Base-by-base conservation (phyloP, 108 stramenopile species). In the Phaeodactylum tricornutum region DNA sequence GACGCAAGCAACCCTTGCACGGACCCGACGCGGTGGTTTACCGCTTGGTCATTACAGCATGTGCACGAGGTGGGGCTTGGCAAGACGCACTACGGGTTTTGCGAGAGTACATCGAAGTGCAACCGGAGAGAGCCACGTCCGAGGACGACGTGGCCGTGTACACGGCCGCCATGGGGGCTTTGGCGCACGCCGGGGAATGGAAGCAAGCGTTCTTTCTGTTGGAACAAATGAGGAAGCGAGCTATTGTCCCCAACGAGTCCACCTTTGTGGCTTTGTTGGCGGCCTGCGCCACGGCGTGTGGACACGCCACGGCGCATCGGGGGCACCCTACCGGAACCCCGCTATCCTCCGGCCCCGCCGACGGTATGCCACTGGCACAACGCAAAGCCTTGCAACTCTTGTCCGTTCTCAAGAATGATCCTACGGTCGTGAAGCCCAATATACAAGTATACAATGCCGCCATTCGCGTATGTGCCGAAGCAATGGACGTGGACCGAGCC, bases 391-490 rank as follows among this genome's bases (percentile, higher is more conserved):
- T 88, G 53, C 57, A 62, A 41, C 44, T 88, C n/a, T 48, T 88
- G 28, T 33, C 59, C 16, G 64, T 70, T 19, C 62, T 81, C 66
- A 79, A 79, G 42, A 53, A 64, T 23, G 71, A 78, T n/a, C 46
- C 55, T 0, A 75, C 49, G n/a, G 44, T 61, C 0, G 71, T 77
- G 19, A 63, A 65, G 27, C 87, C 87, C 3, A 88, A 83, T 61
- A 77, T 81, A 23, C 66, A 78, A 28, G 67, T 82, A 7, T 88
- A 84, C 73, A 88, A 88, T 63, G 87, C 87, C 31, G 81, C 79
- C 0, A 84, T 88, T 52, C 65, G 80, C 11, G 77, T 71, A 9
- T 88, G 87, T 55, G 87, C 87, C 7, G 87, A 88, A 55, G 79
- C 75, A 4, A 48, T 54, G 37, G 70, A 87, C 44, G 39, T 76